Evolutionary conservation across 768 basidiomycete genomes (phyloP), one percentile per base, ranked within the genome.

Genomic region (Russula foetens): DNA sequence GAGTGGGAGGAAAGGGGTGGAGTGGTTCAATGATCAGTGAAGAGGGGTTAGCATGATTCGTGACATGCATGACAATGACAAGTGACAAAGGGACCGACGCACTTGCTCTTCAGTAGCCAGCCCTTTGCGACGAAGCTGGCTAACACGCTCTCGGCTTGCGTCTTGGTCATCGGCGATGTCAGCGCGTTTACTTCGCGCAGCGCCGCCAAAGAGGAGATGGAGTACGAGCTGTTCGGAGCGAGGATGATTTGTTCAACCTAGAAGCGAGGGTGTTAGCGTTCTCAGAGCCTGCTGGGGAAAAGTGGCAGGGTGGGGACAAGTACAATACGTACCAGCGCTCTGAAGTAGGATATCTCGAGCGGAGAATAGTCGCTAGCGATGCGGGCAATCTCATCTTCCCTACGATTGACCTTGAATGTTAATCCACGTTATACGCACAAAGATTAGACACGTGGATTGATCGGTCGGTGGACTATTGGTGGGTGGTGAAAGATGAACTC

Each of bases 221-320:
- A 92, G 70, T 79, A 96, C 0, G 86, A 75, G 68, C 86, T 83
- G 44, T 79, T 78, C 7, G 89, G 84, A 7, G 92, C 89, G 19
- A 86, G 77, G 81, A 94, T 87, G 66, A 96, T 93, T 72, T 88
- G 86, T 67, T 93, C 89, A 43, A 95, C 79, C 92, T 95, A 66
- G 58, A 55, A 56, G 56, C 39, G 19, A 56, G 29, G n/a, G 2
- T n/a, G 46, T 39, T 15, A 7, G 19, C 12, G n/a, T 24, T 24
- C 23, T 9, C 8, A 28, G n/a, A n/a, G n/a, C n/a, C 0, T 33
- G 23, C 35, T 11, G 23, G 11, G 7, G n/a, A 2, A 15, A 24
- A 3, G 15, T 7, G 12, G 21, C 24, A 29, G n/a, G 26, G 55
- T 51, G n/a, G n/a, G 56, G 26, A 8, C 2, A 23, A 19, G 21